Evolutionary conservation across 257 asterid genomes (phyloP).

Genomic region (Scutellaria galericulata): DNA sequence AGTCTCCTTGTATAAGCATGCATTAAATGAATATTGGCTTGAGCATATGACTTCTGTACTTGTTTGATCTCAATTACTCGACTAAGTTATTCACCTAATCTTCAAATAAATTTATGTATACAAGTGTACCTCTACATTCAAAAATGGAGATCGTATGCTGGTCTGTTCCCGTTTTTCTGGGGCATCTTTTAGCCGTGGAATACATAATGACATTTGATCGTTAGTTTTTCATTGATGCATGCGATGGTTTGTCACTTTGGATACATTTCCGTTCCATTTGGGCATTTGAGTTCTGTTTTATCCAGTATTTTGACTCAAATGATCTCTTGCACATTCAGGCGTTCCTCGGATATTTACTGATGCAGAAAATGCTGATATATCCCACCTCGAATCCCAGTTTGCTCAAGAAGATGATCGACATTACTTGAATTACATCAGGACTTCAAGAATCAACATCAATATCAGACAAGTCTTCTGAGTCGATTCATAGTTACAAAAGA

Average conservation of each 20-base stretch:
- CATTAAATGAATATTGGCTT: too few species aligned
- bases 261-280: neutral
- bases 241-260: too few species aligned
- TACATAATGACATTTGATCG: neutral
- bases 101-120: neutral
- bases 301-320: neutral
- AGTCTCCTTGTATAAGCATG: too few species aligned
- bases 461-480: slow-evolving; percentile 81
- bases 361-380: slow-evolving; percentile 64
- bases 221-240: neutral
- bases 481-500: neutral
- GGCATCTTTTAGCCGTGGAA: neutral
- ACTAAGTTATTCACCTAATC: neutral
- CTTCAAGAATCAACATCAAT: slow-evolving; percentile 92
- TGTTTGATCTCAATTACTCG: neutral
- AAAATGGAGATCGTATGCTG: neutral
- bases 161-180: neutral
- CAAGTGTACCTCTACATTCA: neutral
- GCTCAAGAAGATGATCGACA: slow-evolving; percentile 49
- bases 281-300: neutral
- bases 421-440: slow-evolving; percentile 65
- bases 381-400: slow-evolving; percentile 63
- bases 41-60: too few species aligned
- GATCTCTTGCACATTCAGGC: slow-evolving; percentile 49
- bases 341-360: slow-evolving; percentile 91